Percentiles rank a stretch among this genome's conserved stretches.
Evolutionary conservation across 345 rosid species (phyloP).

Genomic region (Euphorbia pulcherrima): DNA sequence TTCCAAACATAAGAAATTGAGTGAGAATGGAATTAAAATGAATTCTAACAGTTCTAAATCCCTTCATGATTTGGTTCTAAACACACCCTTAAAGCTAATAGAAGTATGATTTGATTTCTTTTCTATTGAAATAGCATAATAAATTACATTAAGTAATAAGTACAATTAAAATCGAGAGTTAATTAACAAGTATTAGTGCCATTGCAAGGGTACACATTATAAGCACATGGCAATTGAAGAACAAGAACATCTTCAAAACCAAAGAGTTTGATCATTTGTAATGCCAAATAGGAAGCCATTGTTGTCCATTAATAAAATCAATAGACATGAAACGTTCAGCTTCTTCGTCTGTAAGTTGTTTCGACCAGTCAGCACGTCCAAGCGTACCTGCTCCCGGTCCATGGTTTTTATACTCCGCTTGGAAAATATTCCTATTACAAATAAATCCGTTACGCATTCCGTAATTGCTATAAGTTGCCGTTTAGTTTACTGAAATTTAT

Average conservation of each 20-base stretch:
- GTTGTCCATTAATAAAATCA: conserved; percentile 63
- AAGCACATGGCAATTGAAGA: not conserved
- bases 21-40: no score
- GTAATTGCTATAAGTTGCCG: no score
- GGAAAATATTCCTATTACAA: conserved; percentile 47
- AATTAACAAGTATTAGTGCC: not conserved
- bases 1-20: no score
- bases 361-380: conserved; percentile 53
- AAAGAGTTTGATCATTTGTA: not conserved
- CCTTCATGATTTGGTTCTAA: no score
- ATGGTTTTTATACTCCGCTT: conserved; percentile 60
- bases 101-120: not conserved
- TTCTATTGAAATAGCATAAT: not conserved
- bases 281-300: conserved; percentile 74
- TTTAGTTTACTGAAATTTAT: no score
- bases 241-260: not conserved
- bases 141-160: not conserved
- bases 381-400: conserved; percentile 69
- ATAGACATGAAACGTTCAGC: conserved; percentile 50
- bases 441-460: not conserved
- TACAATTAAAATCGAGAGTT: not conserved
- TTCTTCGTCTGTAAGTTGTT: conserved; percentile 59
- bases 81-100: not conserved
- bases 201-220: not conserved
- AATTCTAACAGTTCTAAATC: no score